Base-by-base conservation (phyloP, 495 filamentous ascomycete genomes). In the Rhizodiscina lignyota region DNA sequence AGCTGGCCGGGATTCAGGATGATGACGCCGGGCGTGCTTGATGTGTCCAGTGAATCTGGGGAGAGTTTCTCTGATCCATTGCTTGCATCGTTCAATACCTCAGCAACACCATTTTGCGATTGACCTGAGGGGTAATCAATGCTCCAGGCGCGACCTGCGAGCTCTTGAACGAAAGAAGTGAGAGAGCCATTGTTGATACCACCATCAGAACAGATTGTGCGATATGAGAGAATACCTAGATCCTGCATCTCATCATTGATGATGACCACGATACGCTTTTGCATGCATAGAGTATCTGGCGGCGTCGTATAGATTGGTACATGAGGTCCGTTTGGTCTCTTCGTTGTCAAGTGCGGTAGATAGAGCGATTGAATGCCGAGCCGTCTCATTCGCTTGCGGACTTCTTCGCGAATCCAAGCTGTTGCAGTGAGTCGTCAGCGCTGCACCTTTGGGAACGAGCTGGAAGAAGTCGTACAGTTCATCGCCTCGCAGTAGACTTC, bases 211-310 rank as follows among this genome's bases (percentile, higher is more conserved):
- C 70, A 64, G 15, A 77, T 50, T 4, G 67, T 59, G 11, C 83
- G 76, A 47, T 78, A 77, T 4, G 82, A 67, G 44, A 82, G 70
- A 34, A 86, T 59, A 2, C 80, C 83, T 2, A 89, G 61, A 35
- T 87, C 75, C 46, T 91, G 78, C 8, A 37, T 42, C 1, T 63
- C 49, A 39, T 87, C 76, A 39, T 79, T 77, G 42, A 91, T 66
- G 36, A 89, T 59, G 35, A 93, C 52, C n/a, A 91, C 56, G 6
- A 92, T 57, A 10, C 79, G 73, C 15, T 64, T 64, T 19, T 67
- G 70, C n/a, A 43, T 49, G 22, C 52, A 41, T 5, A 92, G 48
- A 35, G 77, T 62, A 3, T 49, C 40, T n/a, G 22, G 51, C 13
- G 11, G 72, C 70, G 30, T 71, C 48, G 47, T 45, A 5, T 81